Conservation (phyloP, 306 rosid species). For the Prunus padus region DNA sequence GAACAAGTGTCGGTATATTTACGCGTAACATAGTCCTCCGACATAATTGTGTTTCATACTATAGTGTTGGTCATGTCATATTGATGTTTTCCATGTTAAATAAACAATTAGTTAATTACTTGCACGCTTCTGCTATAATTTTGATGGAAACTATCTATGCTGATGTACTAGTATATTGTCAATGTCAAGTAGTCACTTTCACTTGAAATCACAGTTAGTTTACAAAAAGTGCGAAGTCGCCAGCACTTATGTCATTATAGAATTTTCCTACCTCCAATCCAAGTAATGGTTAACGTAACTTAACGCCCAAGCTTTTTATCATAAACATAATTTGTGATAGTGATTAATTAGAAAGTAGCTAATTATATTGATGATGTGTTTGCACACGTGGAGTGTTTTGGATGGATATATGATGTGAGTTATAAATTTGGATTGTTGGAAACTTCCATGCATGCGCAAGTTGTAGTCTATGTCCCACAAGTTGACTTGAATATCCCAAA, state of each 20-base stretch:
- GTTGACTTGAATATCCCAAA: conserved; percentile 31
- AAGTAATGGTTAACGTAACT: not conserved
- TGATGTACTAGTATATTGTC: too few species aligned
- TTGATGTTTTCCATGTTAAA: not conserved
- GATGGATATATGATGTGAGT: conserved; percentile 4
- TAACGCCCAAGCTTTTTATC: not conserved
- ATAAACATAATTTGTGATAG: not conserved
- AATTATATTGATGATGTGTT: not conserved
- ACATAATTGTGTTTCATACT: not conserved
- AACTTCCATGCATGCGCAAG: conserved; percentile 28
- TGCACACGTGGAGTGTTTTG: conserved; percentile 17
- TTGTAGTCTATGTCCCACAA: conserved; percentile 20
- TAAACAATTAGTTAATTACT: not conserved
- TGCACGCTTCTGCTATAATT: not conserved
- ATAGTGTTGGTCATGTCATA: not conserved
- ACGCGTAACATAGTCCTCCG: not conserved
- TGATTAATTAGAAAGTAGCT: not conserved
- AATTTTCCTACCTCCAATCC: conserved; percentile 9
- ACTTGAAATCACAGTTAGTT: not conserved
- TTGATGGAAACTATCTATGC: too few species aligned
- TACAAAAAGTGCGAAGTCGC: conserved; percentile 1
- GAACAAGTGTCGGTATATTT: not conserved
- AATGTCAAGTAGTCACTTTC: not conserved
- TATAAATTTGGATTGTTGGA: conserved; percentile 5
- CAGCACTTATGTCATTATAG: conserved; percentile 12